Percentiles rank a stretch among this genome's conserved stretches.
Evolutionary conservation across 345 rosid species (phyloP).

Genomic region (Stellera chamaejasme): DNA sequence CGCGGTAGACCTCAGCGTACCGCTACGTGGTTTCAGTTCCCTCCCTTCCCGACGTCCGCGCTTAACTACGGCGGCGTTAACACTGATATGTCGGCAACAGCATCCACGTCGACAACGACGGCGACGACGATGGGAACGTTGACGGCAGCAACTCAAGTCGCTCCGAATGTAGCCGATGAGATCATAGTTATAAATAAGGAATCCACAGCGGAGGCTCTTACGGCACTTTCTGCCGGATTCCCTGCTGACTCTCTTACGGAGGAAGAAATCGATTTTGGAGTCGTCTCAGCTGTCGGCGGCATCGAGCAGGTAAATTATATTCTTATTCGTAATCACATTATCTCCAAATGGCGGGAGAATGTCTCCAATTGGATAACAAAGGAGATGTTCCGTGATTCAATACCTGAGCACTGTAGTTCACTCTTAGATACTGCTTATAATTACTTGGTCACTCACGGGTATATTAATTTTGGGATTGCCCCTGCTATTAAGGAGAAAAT

Average conservation of each 20-base stretch:
- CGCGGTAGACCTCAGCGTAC: constrained; percentile 79
- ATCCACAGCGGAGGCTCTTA: constrained; percentile 83
- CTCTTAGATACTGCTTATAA: constrained; percentile 73
- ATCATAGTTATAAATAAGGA: constrained; percentile 88
- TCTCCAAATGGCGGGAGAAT: constrained; percentile 81
- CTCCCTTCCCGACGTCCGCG: constrained; percentile 18
- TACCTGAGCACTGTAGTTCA: constrained; percentile 62
- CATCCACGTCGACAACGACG: constrained; percentile 13
- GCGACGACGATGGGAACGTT: neutral
- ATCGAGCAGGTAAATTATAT: constrained; percentile 95
- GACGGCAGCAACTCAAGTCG: neutral
- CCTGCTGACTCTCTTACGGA: constrained; percentile 89
- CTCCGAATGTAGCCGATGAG: constrained; percentile 57
- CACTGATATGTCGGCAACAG: constrained; percentile 19
- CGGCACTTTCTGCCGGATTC: constrained; percentile 85
- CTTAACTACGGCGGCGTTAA: constrained; percentile 8
- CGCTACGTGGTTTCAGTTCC: constrained; percentile 30
- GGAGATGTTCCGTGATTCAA: constrained; percentile 57
- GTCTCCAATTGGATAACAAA: constrained; percentile 60
- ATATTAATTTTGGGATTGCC: constrained; percentile 81
- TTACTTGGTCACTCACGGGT: constrained; percentile 72
- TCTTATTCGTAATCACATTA: constrained; percentile 81
- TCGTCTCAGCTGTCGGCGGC: constrained; percentile 70
- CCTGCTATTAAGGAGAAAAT: constrained; percentile 61
- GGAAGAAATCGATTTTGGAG: constrained; percentile 84